Percentiles rank a stretch among this genome's conserved stretches.
Conservation (phyloP, 169 alveolate genomes). For the Eimeria necatrix region DNA sequence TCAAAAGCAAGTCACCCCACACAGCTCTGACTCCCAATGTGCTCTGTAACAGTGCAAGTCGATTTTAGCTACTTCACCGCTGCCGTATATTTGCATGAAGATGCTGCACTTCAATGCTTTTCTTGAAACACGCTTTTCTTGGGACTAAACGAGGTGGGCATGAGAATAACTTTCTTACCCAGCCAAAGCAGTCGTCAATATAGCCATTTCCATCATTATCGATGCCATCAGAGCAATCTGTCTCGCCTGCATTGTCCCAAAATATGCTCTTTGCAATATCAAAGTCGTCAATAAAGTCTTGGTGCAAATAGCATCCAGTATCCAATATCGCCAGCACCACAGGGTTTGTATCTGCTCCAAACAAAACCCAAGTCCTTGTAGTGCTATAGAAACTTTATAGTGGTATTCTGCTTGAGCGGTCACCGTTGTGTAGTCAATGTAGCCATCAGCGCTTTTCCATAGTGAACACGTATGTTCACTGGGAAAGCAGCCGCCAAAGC, state of each 20-base stretch:
- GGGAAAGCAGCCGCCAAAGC: too few species aligned
- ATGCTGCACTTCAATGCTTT: background rate
- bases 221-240: slow-evolving; percentile 75
- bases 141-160: background rate
- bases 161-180: slow-evolving; percentile 82
- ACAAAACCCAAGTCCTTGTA: background rate
- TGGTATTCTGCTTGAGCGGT: too few species aligned
- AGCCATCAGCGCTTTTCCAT: too few species aligned
- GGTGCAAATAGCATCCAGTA: slow-evolving; percentile 84
- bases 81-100: background rate
- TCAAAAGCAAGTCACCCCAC: too few species aligned
- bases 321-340: slow-evolving; percentile 81
- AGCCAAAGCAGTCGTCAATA: slow-evolving; percentile 88
- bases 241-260: slow-evolving; percentile 86
- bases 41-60: too few species aligned
- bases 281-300: slow-evolving; percentile 83
- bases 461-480: too few species aligned
- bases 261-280: slow-evolving; percentile 82
- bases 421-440: too few species aligned
- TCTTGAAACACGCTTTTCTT: background rate
- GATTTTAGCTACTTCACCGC: background rate
- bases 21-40: too few species aligned
- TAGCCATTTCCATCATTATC: slow-evolving; percentile 87
- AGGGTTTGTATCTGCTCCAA: slow-evolving; percentile 33
- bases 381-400: too few species aligned